A percentile compares a stretch with the other conserved stretches of the same genome.
Evolutionary conservation across 257 asterid genomes (phyloP).

Genomic region (Galeopsis tetrahit): DNA sequence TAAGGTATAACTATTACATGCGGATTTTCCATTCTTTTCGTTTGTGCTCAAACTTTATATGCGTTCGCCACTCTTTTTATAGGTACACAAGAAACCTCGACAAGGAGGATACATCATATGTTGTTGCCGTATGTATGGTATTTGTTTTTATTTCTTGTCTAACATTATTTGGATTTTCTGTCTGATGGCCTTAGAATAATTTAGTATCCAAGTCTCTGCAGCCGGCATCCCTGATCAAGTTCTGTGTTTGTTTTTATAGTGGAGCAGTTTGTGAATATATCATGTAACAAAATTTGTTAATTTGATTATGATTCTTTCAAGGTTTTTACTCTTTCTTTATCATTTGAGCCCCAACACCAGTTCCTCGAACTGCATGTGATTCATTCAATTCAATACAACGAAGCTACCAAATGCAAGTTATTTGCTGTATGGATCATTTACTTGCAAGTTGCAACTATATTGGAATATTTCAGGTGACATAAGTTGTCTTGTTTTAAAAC

Average conservation of each 20-base stretch:
- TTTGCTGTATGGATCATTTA: neutral
- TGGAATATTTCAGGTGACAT: neutral
- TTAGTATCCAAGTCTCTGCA: neutral
- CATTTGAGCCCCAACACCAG: slow-evolving; percentile 58
- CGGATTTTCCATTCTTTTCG: slow-evolving; percentile 42
- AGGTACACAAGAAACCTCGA: neutral
- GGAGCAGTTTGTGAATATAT: no score
- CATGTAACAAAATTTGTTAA: no score
- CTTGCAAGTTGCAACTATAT: no score
- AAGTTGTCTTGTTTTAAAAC: neutral
- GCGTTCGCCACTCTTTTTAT: neutral
- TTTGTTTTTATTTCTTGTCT: neutral
- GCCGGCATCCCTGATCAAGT: neutral
- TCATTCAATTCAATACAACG: no score
- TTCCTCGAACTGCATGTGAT: slow-evolving; percentile 48
- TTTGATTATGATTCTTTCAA: slow-evolving; percentile 2
- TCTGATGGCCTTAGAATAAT: neutral
- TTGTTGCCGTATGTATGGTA: slow-evolving; percentile 8
- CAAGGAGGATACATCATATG: neutral
- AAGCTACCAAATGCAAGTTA: no score
- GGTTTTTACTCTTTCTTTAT: slow-evolving; percentile 29
- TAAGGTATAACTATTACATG: slow-evolving; percentile 60
- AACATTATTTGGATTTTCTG: neutral
- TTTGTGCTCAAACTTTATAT: neutral
- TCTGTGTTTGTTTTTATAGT: neutral